These are phyloP conservation scores for Mrakia frigida DNA, from an alignment of 768 basidiomycete genomes.

Conservation along the genomic window DNA sequence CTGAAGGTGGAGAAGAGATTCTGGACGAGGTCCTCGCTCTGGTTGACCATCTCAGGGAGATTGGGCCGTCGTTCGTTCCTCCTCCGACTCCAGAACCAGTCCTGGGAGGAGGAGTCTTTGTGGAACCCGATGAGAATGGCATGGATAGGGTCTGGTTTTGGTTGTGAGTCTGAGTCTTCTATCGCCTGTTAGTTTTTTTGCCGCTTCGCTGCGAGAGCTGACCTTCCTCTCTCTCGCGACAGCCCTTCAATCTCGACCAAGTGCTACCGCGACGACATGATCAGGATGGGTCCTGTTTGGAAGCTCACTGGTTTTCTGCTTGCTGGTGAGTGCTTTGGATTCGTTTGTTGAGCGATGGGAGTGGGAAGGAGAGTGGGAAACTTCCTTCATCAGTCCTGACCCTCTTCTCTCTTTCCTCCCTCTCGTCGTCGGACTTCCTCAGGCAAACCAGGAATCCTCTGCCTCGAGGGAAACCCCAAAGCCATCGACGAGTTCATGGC, in stretches of 20 bases:
- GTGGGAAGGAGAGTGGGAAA: too few relatives aligned
- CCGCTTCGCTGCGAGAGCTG: neutral
- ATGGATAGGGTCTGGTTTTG: constrained; percentile 46
- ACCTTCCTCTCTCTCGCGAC: neutral
- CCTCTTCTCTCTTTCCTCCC: neutral
- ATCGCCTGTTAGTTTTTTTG: neutral
- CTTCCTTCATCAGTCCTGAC: neutral
- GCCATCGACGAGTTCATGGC: constrained; percentile 43
- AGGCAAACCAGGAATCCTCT: constrained; percentile 47
- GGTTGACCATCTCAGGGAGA: constrained; percentile 22
- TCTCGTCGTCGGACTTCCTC: constrained; percentile 1
- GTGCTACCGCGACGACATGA: constrained; percentile 45
- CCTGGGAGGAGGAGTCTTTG: neutral
- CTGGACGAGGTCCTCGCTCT: constrained; percentile 20
- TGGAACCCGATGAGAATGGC: constrained; percentile 24
- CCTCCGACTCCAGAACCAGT: neutral
- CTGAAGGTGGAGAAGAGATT: neutral
- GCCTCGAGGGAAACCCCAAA: constrained; percentile 43
- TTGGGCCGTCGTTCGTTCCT: constrained; percentile 6
- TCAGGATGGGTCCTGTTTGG: constrained; percentile 42
- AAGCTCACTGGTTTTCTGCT: constrained; percentile 46
- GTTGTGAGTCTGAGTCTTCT: constrained; percentile 34
- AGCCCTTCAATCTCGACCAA: constrained; percentile 42
- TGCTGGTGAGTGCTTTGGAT: constrained; percentile 33
- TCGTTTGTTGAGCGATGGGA: too few relatives aligned